Base-by-base conservation (phyloP, 768 basidiomycete species). In the Lentinula raphanica region DNA sequence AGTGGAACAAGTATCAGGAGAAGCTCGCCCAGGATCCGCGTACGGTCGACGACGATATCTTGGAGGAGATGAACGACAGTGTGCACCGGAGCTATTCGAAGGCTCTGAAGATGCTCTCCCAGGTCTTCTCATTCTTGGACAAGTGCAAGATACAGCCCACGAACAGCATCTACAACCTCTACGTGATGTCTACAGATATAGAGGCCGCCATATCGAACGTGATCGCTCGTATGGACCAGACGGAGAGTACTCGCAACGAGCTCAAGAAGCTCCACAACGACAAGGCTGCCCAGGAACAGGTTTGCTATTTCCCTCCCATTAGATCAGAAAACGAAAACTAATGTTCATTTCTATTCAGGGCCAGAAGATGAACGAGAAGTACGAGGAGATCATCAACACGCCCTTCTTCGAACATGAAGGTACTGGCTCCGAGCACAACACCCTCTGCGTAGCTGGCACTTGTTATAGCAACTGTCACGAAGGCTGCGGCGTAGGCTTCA, bases 91-190 rank as follows among this genome's bases (percentile, higher is more conserved):
- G 44, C 6, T 59, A 62, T 39, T 39, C 19, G 6, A 63, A 62
- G 53, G 51, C 64, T 6, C 29, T 65, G 53, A 53, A 44, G n/a
- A 61, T 56, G 21, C 28, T 65, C 11, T 38, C 28, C 28, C 46
- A 49, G 5, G 17, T 63, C n/a, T 63, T 65, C 48, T 21, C 59
- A 17, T 65, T 56, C 60, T 56, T 63, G 25, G 60, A 62, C 38
- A 32, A 56, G 23, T 58, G 56, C 19, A 36, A 39, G 31, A 48
- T 59, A 9, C 64, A 65, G 39, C 60, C 64, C 13, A 62, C 60
- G 9, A 54, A 61, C 5, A 60, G 50, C 25, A 63, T 65, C 12
- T 31, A 19, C 29, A 28, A 49, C 5, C 46, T 49, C 25, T 49
- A 49, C 46, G 0, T 49, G 13, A 49, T 49, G 46, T 49, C 46